Evolutionary conservation across 2,329 filamentous ascomycete genomes (phyloP).

Genomic region (Colletotrichum zoysiae): DNA sequence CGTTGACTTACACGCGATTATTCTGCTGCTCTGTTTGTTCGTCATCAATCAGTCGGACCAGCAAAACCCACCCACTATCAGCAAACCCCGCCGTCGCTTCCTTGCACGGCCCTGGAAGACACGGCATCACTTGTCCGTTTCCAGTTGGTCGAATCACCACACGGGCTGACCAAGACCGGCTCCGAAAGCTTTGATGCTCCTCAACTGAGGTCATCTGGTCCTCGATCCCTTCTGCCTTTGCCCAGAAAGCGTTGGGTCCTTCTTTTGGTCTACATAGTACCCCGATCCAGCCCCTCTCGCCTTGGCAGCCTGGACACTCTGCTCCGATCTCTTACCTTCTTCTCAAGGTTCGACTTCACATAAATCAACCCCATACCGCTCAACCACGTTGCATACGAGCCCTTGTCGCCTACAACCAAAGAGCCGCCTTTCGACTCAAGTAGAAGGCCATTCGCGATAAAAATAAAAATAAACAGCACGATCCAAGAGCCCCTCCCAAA

Average conservation of each 20-base stretch:
- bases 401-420: slow-evolving; percentile 31
- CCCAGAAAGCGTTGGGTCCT: slow-evolving; percentile 26
- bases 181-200: slow-evolving; percentile 40
- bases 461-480: slow-evolving; percentile 12
- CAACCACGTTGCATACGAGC: slow-evolving; percentile 29
- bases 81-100: neutral
- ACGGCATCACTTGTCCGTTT: slow-evolving; percentile 39
- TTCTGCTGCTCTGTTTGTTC: neutral
- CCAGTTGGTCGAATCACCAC: slow-evolving; percentile 41
- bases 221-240: slow-evolving; percentile 17
- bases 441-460: slow-evolving; percentile 22
- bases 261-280: slow-evolving; percentile 8
- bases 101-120: slow-evolving; percentile 10
- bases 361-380: slow-evolving; percentile 34
- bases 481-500: neutral
- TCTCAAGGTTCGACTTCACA: slow-evolving; percentile 39
- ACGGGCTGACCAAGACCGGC: slow-evolving; percentile 38
- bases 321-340: slow-evolving; percentile 27
- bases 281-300: slow-evolving; percentile 19
- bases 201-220: slow-evolving; percentile 36
- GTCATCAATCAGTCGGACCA: neutral
- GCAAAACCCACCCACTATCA: too few species aligned
- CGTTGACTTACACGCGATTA: slow-evolving; percentile 5
- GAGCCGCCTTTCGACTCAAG: slow-evolving; percentile 35
- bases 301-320: slow-evolving; percentile 26